Evolutionary conservation across 2,329 filamentous ascomycete species (phyloP).

Genomic region (Neonectria punicea): DNA sequence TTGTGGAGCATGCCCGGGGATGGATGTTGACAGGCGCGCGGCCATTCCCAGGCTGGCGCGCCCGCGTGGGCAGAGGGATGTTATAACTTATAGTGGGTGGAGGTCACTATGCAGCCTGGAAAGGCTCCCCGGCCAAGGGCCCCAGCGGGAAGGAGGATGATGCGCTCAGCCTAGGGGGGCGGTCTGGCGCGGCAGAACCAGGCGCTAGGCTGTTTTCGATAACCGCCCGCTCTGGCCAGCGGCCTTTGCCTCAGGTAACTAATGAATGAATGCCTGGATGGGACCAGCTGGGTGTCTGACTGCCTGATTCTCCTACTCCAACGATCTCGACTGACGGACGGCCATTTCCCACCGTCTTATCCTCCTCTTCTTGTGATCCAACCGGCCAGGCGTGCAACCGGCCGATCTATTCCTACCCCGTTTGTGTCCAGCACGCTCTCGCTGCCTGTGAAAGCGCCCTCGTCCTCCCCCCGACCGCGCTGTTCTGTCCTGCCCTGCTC

Average conservation of each 20-base stretch:
- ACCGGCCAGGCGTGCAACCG: conserved; percentile 28
- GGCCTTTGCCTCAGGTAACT: conserved; percentile 39
- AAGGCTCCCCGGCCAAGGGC: background rate
- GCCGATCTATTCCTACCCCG: conserved; percentile 21
- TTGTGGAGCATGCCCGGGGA: background rate
- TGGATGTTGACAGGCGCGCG: background rate
- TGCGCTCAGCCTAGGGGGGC: conserved; percentile 30
- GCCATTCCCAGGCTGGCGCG: background rate
- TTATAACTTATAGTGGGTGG: background rate
- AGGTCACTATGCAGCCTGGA: background rate
- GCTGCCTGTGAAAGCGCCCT: conserved; percentile 7
- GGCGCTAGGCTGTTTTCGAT: conserved; percentile 33
- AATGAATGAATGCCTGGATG: conserved; percentile 36
- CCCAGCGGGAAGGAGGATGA: background rate
- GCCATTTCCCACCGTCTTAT: conserved; percentile 21
- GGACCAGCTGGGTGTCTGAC: conserved; percentile 43
- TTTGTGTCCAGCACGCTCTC: conserved; percentile 1
- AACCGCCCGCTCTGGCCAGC: conserved; percentile 31
- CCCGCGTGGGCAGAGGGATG: background rate
- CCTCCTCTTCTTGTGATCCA: conserved; percentile 34
- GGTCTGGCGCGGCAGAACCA: conserved; percentile 39
- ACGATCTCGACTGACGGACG: conserved; percentile 18
- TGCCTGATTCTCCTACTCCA: conserved; percentile 42
- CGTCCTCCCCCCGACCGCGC: conserved; percentile 16
- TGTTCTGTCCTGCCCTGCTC: conserved; percentile 7